Percentiles rank a stretch among this genome's conserved stretches.
Conservation (phyloP, 331 rosid genomes). For the Malus hybrid region DNA sequence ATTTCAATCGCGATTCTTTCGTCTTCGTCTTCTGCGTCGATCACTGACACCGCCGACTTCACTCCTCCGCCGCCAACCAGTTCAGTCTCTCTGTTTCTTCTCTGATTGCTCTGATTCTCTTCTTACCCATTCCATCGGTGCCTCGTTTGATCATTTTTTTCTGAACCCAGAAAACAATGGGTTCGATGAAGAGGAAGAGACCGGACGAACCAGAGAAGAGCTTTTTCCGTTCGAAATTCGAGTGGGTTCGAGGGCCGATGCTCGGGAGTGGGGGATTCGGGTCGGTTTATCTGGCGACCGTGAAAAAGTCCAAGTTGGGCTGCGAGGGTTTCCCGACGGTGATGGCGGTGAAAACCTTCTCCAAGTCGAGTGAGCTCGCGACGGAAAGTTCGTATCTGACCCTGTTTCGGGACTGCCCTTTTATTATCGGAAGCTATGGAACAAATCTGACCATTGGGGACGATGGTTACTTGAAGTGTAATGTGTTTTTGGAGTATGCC, state of each 20-base stretch:
- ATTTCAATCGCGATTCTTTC: no score
- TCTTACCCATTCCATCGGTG: no score
- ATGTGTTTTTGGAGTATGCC: conserved; percentile 24
- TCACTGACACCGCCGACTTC: no score
- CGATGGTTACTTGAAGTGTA: not conserved
- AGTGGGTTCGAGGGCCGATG: not conserved
- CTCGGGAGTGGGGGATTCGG: not conserved
- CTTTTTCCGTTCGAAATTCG: no score
- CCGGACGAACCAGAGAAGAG: no score
- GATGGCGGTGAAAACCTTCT: conserved; percentile 30
- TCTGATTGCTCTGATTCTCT: no score
- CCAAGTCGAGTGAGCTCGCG: not conserved
- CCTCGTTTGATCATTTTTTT: no score
- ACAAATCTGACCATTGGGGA: conserved; percentile 6
- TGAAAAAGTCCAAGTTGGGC: not conserved
- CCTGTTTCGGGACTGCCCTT: conserved; percentile 4
- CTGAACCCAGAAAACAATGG: no score
- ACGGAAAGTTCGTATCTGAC: conserved; percentile 16
- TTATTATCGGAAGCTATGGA: conserved; percentile 6
- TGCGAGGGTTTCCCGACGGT: not conserved
- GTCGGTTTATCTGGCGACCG: not conserved
- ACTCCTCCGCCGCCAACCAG: no score
- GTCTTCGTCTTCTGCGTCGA: no score
- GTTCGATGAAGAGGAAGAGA: no score
- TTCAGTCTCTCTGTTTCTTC: no score